Conservation (phyloP, 2,329 filamentous ascomycete species). For the Blumeria hordei region DNA sequence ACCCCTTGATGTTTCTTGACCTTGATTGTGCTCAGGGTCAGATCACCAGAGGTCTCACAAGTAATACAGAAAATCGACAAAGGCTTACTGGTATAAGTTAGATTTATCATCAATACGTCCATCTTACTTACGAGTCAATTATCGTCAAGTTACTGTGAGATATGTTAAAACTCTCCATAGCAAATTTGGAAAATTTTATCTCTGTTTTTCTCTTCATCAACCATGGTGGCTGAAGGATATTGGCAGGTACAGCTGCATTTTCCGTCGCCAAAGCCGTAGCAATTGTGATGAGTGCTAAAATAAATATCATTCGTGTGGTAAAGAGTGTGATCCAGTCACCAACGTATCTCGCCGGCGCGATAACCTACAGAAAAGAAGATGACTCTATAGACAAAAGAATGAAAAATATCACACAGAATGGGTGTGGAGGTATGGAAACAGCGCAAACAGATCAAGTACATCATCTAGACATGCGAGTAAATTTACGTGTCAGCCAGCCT, state of each 20-base stretch:
- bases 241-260: neutral
- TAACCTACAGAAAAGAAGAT: no score
- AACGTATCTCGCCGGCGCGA: no score
- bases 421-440: no score
- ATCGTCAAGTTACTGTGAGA: neutral
- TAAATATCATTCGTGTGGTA: no score
- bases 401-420: no score
- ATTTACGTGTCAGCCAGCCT: no score
- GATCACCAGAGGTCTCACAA: neutral
- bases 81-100: neutral
- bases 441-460: no score
- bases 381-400: no score
- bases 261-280: neutral
- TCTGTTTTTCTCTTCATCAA: neutral
- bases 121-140: neutral
- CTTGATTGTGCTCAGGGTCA: neutral
- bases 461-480: no score
- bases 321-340: no score
- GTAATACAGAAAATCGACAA: neutral
- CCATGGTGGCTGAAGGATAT: neutral
- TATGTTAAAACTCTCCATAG: neutral
- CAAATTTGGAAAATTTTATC: neutral
- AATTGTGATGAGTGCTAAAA: neutral
- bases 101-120: neutral
- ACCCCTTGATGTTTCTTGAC: neutral